Evolutionary conservation across 2,329 filamentous ascomycete species (phyloP).

Genomic region (Aspergillus tanneri): DNA sequence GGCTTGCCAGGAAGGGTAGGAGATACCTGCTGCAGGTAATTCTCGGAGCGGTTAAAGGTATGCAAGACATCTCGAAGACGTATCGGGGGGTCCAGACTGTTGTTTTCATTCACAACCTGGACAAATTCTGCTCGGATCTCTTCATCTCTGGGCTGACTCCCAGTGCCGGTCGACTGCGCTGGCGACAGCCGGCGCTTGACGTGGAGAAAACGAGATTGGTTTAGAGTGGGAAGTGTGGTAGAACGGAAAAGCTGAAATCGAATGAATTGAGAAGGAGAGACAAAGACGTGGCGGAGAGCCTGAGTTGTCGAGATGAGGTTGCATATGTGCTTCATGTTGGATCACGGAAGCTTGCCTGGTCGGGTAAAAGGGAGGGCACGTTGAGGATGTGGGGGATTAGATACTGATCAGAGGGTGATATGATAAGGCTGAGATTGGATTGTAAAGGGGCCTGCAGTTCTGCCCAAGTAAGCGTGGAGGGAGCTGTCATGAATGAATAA

Average conservation of each 20-base stretch:
- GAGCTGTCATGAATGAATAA: no score
- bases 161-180: conserved; percentile 7
- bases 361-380: not conserved
- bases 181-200: conserved; percentile 8
- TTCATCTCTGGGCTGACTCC: conserved; percentile 32
- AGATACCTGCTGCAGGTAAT: conserved; percentile 54
- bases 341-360: not conserved
- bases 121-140: conserved; percentile 33
- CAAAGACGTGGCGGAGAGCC: conserved; percentile 32
- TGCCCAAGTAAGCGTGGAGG: not conserved
- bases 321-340: conserved; percentile 35
- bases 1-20: conserved; percentile 29
- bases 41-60: conserved; percentile 49
- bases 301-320: conserved; percentile 34
- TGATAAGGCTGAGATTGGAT: not conserved
- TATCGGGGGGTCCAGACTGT: conserved; percentile 30
- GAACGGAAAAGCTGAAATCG: conserved; percentile 16
- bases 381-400: not conserved
- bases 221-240: conserved; percentile 5
- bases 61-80: conserved; percentile 38
- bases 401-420: not conserved
- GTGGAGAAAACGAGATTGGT: conserved; percentile 21
- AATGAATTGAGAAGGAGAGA: conserved; percentile 21
- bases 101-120: conserved; percentile 37
- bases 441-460: not conserved